A percentile compares a stretch with the other conserved stretches of the same genome.
Conservation (phyloP, 1,284 basidiomycete species). For the Malassezia arunalokei region DNA sequence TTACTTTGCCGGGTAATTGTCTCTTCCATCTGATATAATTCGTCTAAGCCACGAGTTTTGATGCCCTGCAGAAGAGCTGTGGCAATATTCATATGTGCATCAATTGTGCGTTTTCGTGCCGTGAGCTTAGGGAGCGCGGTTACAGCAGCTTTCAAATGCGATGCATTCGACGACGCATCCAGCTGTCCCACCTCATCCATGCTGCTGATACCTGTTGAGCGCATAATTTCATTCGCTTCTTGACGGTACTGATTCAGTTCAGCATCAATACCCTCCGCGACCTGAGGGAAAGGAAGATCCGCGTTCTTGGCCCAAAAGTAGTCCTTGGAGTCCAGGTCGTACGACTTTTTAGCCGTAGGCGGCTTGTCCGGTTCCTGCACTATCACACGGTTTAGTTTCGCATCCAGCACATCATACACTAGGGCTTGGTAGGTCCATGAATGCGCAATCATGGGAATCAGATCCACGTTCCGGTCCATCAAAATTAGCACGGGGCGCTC, state of each 20-base stretch:
- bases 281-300: constrained; percentile 90
- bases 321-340: constrained; percentile 94
- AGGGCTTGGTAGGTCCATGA: constrained; percentile 99
- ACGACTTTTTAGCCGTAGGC: constrained; percentile 47
- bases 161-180: constrained; percentile 79
- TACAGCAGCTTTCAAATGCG: constrained; percentile 91
- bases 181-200: constrained; percentile 65
- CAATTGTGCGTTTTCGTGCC: constrained; percentile 85
- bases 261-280: constrained; percentile 89
- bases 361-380: constrained; percentile 49
- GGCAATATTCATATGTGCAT: constrained; percentile 99
- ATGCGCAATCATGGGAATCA: constrained; percentile 87
- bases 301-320: constrained; percentile 99
- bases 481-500: constrained; percentile 59
- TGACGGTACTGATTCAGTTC: constrained; percentile 87
- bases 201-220: constrained; percentile 88
- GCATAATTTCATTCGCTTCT: constrained; percentile 91
- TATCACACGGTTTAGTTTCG: constrained; percentile 89
- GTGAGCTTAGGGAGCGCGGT: constrained; percentile 96
- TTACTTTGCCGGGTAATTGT: constrained; percentile 56
- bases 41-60: constrained; percentile 86
- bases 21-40: constrained; percentile 92
- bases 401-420: constrained; percentile 90
- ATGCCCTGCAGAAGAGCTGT: constrained; percentile 90
- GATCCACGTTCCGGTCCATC: constrained; percentile 85